These are phyloP conservation scores for Hippophae gyantsensis DNA, from an alignment of 306 rosid species.

Conservation along the genomic window DNA sequence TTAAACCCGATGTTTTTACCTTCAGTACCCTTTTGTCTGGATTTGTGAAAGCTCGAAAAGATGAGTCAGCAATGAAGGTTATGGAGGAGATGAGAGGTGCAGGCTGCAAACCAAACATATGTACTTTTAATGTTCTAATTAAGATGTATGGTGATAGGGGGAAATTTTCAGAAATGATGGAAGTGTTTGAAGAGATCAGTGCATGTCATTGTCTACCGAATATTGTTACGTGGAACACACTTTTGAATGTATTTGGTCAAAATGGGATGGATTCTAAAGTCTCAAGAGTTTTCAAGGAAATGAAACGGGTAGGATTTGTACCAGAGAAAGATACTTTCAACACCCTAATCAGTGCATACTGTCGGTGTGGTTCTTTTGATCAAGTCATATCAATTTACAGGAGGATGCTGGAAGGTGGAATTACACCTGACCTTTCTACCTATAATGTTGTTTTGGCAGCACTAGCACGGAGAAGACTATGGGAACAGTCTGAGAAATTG, in stretches of 20 bases:
- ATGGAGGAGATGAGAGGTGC: slow-evolving; percentile 57
- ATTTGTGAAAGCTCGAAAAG: slow-evolving; percentile 78
- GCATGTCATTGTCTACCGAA: neutral
- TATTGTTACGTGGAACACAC: no score
- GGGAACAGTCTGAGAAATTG: slow-evolving; percentile 81
- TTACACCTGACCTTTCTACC: slow-evolving; percentile 73
- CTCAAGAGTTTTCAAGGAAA: slow-evolving; percentile 71
- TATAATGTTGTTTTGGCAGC: slow-evolving; percentile 90
- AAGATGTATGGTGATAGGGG: slow-evolving; percentile 92
- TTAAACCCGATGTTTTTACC: slow-evolving; percentile 37
- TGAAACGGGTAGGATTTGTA: slow-evolving; percentile 94
- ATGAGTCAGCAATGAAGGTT: slow-evolving; percentile 48
- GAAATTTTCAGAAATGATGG: slow-evolving; percentile 79
- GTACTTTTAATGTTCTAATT: slow-evolving; percentile 75
- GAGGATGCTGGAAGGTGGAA: slow-evolving; percentile 82
- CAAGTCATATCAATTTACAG: slow-evolving; percentile 72
- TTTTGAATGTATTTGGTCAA: no score
- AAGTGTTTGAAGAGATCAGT: slow-evolving; percentile 65
- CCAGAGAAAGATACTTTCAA: slow-evolving; percentile 86
- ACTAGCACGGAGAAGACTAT: slow-evolving; percentile 83
- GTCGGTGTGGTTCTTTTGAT: slow-evolving; percentile 74
- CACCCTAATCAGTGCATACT: slow-evolving; percentile 78
- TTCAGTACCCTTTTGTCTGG: slow-evolving; percentile 85
- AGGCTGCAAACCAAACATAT: slow-evolving; percentile 83
- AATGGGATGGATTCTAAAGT: slow-evolving; percentile 52